Conservation (phyloP, 2,329 filamentous ascomycete species). For the Periconia sp. region DNA sequence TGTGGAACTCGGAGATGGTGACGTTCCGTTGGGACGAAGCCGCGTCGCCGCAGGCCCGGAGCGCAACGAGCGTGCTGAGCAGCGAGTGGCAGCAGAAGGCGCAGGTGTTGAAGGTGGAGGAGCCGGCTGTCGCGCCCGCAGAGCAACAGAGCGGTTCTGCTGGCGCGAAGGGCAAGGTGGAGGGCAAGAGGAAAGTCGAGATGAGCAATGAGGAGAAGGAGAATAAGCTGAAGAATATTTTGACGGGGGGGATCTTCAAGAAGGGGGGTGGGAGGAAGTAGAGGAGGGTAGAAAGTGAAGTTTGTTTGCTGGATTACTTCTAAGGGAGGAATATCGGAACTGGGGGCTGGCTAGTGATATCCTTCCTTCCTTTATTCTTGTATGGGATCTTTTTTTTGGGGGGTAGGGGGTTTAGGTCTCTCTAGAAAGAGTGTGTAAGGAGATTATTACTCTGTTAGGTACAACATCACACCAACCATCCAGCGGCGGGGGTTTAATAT, state of each 20-base stretch:
- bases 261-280: conserved; percentile 18
- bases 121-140: conserved; percentile 34
- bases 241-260: conserved; percentile 41
- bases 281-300: too few relatives aligned
- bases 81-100: conserved; percentile 62
- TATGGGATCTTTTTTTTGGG: too few relatives aligned
- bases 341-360: too few relatives aligned
- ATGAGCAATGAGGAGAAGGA: conserved; percentile 41
- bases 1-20: conserved; percentile 71
- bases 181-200: conserved; percentile 35
- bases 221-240: conserved; percentile 42
- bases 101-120: conserved; percentile 66
- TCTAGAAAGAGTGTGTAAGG: too few relatives aligned
- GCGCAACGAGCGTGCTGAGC: conserved; percentile 60
- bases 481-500: too few relatives aligned
- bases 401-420: too few relatives aligned
- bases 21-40: conserved; percentile 73
- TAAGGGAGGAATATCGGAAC: too few relatives aligned
- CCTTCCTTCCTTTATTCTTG: too few relatives aligned
- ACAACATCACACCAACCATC: too few relatives aligned
- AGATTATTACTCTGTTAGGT: too few relatives aligned
- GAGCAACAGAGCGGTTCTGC: background rate
- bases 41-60: conserved; percentile 59
- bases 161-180: conserved; percentile 20
- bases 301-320: too few relatives aligned